Evolutionary conservation across 2,329 filamentous ascomycete genomes (phyloP), one percentile per base, ranked within the genome.

Genomic region (Colletotrichum sidae): DNA sequence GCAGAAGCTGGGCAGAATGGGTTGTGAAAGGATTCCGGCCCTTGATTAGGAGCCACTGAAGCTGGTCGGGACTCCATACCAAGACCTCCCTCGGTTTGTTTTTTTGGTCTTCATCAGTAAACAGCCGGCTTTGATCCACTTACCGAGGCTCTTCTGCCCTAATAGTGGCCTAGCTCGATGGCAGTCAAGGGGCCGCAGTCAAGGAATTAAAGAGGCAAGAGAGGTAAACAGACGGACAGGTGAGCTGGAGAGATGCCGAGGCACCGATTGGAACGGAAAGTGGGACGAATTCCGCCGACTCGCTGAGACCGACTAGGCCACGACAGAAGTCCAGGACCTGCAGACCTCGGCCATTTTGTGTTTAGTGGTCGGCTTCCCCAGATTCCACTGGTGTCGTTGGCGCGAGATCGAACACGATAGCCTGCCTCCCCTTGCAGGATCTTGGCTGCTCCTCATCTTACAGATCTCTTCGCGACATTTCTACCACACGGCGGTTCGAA

Each of bases 221-320:
- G 2, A 2, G 8, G 9, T 8, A 7, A 47, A 47, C 9, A 46
- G 44, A 46, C 15, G 10, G 35, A 42, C 55, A 58, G 55, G 55
- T 58, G 55, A 51, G 38, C 35, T 1, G 3, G 17, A 25, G 10
- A 25, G n/a, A 44, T 51, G 55, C 55, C 55, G 55, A 58, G 55
- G 55, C 11, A 51, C 38, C 4, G 38, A 0, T 3, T 2, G 0
- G 38, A 2, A 15, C 55, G 55, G 55, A 25, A 57, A n/a, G n/a
- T 57, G 44, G 34, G 54, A 3, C 35, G 15, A 57, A 41, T 47
- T 37, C 44, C 44, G 41, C 37, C 55, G 45, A 47, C 33, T 37
- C 13, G 45, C 44, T 57, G 55, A 49, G 41, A 44, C 41, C 7
- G 8, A 46, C n/a, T 8, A 45, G 11, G n/a, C 8, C n/a, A 8